Evolutionary conservation across 306 rosid genomes (phyloP), one percentile per base, ranked within the genome.

Genomic region (Ochetophila trinervis): DNA sequence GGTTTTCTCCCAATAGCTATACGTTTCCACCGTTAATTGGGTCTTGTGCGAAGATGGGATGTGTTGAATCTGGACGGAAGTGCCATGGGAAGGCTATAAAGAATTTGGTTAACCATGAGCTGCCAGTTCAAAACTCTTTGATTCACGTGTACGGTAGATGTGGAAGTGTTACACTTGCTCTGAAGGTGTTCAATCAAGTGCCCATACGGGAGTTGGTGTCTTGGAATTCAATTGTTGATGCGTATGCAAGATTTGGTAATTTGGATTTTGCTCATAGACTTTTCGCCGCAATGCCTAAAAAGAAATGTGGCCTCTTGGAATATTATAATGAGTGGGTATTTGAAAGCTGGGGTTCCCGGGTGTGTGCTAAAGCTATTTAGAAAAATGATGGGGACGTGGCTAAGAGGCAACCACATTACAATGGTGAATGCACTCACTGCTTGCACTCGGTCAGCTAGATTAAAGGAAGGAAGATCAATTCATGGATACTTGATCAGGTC

Each of bases 401-500:
- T 78, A 64, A 82, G 67, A 70, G 87, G 86, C 22, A 62, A 78
- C 65, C 76, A 52, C 30, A 79, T 80, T 49, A 84, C 92, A 18
- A 37, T 85, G 83, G 95, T 84, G 45, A 80, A 62, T 42, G 64
- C 67, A 63, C 69, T 85, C 11, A 64, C 82, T 1, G 95, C 95
- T 42, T 90, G 90, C 58, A 81, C 88, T 19, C 78, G 81, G 27
- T 81, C 95, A 0, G 87, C 72, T 8, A 81, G 95, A 49, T 69
- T 82, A 65, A 85, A 65, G 22, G 97, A 90, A 72, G 90, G 95
- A 37, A 81, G 85, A 45, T 87, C 97, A 0, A 82, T 83, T 82
- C 97, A 90, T 63, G 95, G 91, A 48, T 79, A 40, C 59, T 34
- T 79, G 11, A 53, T 80, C 47, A 80, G 85, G 78, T 54, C 69